These are phyloP conservation scores for Aureobasidium sp. DNA, from an alignment of 2,329 filamentous ascomycete genomes.

Conservation along the genomic window DNA sequence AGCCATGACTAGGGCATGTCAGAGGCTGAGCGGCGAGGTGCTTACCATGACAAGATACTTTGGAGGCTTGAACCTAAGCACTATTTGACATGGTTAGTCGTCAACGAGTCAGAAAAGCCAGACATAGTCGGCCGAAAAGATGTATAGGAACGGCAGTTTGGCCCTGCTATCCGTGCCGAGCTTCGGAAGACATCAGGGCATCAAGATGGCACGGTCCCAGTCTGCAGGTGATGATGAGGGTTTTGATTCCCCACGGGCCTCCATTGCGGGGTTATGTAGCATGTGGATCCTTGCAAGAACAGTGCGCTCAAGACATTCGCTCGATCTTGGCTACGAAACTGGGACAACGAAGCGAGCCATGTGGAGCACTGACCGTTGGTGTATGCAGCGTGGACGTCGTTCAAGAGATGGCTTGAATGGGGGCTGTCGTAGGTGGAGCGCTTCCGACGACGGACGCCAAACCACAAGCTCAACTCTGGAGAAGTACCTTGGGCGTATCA, in stretches of 20 bases:
- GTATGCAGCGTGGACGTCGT: not conserved
- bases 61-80: not conserved
- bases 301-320: not conserved
- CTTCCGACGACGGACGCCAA: not conserved
- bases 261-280: not conserved
- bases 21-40: not conserved
- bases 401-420: not conserved
- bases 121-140: not conserved
- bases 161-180: conserved; percentile 1
- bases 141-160: not conserved
- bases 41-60: not conserved
- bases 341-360: not conserved
- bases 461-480: not conserved
- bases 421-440: not conserved
- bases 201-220: not conserved
- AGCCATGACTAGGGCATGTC: not conserved
- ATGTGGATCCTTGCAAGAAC: conserved; percentile 2
- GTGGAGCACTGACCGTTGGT: not conserved
- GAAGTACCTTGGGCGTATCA: not conserved
- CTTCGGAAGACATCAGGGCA: not conserved
- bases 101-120: not conserved
- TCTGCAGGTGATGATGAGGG: not conserved
- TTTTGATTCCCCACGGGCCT: conserved; percentile 1
- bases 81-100: not conserved
- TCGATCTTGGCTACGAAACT: not conserved